Percentiles rank a stretch among this genome's conserved stretches.
Conservation (phyloP, 306 rosid genomes). For the Castanea crenata region DNA sequence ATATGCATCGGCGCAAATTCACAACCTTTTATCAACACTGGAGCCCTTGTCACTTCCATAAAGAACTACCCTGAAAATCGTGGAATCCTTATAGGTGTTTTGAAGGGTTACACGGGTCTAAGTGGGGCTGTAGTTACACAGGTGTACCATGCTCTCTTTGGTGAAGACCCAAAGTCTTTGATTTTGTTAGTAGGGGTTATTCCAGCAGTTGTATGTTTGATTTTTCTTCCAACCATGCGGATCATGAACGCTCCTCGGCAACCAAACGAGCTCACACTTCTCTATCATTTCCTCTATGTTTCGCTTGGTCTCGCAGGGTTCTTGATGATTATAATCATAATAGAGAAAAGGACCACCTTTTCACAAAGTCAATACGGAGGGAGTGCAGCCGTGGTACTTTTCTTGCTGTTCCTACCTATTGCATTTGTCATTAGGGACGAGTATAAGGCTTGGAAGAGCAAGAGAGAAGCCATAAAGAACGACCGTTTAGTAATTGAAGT, state of each 20-base stretch:
- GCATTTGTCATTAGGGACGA: constrained; percentile 41
- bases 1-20: constrained; percentile 51
- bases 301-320: constrained; percentile 69
- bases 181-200: constrained; percentile 56
- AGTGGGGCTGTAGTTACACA: constrained; percentile 61
- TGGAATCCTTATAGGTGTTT: constrained; percentile 43
- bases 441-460: constrained; percentile 25
- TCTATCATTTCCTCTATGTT: constrained; percentile 42
- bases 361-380: constrained; percentile 31
- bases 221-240: constrained; percentile 41
- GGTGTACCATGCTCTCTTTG: constrained; percentile 40
- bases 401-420: constrained; percentile 42
- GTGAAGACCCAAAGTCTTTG: constrained; percentile 34
- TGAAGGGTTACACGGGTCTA: constrained; percentile 51
- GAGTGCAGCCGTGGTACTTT: constrained; percentile 38
- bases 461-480: background rate
- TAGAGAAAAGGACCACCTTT: constrained; percentile 24
- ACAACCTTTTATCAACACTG: constrained; percentile 50
- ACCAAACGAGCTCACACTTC: constrained; percentile 41
- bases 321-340: constrained; percentile 47
- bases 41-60: constrained; percentile 51
- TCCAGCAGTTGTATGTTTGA: constrained; percentile 43
- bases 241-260: constrained; percentile 31
- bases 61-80: constrained; percentile 50
- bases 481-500: constrained; percentile 13